phyloP scores from a whole-genome alignment of 352 stramenopile species.

The Pythium utonaiense region DNA sequence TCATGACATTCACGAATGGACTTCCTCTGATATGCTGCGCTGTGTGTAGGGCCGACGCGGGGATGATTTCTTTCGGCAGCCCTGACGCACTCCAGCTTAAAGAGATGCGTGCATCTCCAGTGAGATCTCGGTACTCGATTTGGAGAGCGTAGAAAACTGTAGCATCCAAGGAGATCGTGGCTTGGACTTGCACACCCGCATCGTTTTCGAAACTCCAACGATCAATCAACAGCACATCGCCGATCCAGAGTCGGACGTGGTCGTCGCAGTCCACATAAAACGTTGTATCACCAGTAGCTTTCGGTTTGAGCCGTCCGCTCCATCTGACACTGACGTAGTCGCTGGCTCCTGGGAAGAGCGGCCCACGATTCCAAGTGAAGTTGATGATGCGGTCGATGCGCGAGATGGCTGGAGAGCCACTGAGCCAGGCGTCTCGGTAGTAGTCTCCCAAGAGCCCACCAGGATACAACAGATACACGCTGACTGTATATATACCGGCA shows the following conservation, averaged over 20 bases:
- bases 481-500: conserved; percentile 46
- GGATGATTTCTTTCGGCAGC: conserved; percentile 42
- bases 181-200: conserved; percentile 22
- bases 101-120: conserved; percentile 33
- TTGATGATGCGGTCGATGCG: conserved; percentile 68
- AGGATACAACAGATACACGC: conserved; percentile 52
- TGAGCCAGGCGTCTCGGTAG: conserved; percentile 59
- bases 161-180: conserved; percentile 30
- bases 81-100: conserved; percentile 42
- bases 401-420: conserved; percentile 16
- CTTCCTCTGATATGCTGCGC: conserved; percentile 46
- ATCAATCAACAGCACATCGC: conserved; percentile 60
- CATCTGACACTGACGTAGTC: conserved; percentile 65
- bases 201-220: conserved; percentile 39
- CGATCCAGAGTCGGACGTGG: conserved; percentile 59
- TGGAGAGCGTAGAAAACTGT: conserved; percentile 45
- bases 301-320: conserved; percentile 63
- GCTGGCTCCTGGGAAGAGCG: conserved; percentile 41
- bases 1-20: conserved; percentile 43
- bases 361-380: conserved; percentile 60
- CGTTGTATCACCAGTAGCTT: conserved; percentile 31
- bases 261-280: conserved; percentile 49
- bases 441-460: conserved; percentile 66
- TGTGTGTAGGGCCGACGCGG: conserved; percentile 38
- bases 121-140: conserved; percentile 58